phyloP scores from a whole-genome alignment of 2,329 filamentous ascomycete species.

The Clarireedia homoeocarpa region DNA sequence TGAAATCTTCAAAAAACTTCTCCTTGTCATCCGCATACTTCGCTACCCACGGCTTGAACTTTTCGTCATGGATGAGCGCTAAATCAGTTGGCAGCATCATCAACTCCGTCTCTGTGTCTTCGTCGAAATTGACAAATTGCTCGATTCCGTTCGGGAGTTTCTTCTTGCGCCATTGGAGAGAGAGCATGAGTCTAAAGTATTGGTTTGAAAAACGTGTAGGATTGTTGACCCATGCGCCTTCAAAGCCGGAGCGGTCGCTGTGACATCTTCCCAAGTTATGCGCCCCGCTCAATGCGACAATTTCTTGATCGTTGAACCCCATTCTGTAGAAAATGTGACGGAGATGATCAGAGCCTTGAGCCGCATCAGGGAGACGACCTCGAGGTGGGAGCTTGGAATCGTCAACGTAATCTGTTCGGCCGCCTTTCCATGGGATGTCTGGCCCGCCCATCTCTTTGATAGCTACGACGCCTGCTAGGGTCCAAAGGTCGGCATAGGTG shows the following conservation, averaged over 20 bases:
- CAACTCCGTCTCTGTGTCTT: conserved; percentile 44
- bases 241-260: conserved; percentile 46
- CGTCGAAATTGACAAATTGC: conserved; percentile 53
- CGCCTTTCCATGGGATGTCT: conserved; percentile 46
- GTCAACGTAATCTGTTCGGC: conserved; percentile 55
- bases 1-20: conserved; percentile 52
- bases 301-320: conserved; percentile 54
- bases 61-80: conserved; percentile 44
- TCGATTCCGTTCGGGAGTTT: conserved; percentile 42
- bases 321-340: conserved; percentile 50
- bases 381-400: conserved; percentile 50
- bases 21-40: conserved; percentile 54
- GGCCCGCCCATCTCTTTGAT: conserved; percentile 55
- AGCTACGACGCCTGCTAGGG: conserved; percentile 50
- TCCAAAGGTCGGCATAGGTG: conserved; percentile 60
- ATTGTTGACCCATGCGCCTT: conserved; percentile 51
- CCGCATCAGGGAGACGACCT: conserved; percentile 47
- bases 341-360: conserved; percentile 46
- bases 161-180: conserved; percentile 46
- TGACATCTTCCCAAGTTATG: conserved; percentile 51
- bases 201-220: conserved; percentile 52
- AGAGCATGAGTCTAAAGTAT: conserved; percentile 46
- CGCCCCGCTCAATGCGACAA: conserved; percentile 47
- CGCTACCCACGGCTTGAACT: conserved; percentile 49
- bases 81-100: conserved; percentile 64